phyloP scores from a whole-genome alignment of 2,329 filamentous ascomycete species.

The Aspergillus ochraceoroseus region DNA sequence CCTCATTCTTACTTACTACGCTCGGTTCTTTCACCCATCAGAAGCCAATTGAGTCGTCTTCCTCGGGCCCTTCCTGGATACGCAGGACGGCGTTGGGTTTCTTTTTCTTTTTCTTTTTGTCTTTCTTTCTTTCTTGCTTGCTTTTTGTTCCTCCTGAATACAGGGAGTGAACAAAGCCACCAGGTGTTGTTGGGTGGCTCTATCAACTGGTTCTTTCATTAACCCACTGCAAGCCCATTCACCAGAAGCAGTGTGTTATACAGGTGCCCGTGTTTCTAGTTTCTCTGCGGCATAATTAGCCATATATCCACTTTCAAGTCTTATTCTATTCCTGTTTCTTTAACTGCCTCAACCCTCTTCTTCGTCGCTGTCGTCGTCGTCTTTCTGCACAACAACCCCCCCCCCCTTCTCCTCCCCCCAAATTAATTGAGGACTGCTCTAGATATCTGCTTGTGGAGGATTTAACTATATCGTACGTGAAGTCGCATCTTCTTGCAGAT shows the following conservation, averaged over 20 bases:
- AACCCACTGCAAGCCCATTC: not conserved
- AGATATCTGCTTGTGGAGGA: too few relatives aligned
- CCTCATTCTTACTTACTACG: too few relatives aligned
- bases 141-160: not conserved
- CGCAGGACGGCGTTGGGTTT: too few relatives aligned
- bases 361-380: not conserved
- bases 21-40: too few relatives aligned
- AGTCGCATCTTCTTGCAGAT: too few relatives aligned
- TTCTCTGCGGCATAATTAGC: constrained; percentile 5
- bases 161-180: constrained; percentile 4
- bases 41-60: too few relatives aligned
- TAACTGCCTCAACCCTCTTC: not conserved
- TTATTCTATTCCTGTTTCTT: not conserved
- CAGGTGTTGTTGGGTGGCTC: constrained; percentile 8
- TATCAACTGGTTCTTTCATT: constrained; percentile 3
- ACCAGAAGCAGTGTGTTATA: not conserved
- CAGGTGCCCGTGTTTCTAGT: not conserved
- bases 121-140: constrained; percentile 1
- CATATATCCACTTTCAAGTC: not conserved
- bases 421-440: too few relatives aligned
- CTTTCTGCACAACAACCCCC: too few relatives aligned
- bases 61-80: not conserved
- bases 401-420: too few relatives aligned
- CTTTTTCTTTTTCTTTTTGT: not conserved
- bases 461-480: too few relatives aligned